Conservation (phyloP, 208 protist species). For the Porcisia deanei region DNA sequence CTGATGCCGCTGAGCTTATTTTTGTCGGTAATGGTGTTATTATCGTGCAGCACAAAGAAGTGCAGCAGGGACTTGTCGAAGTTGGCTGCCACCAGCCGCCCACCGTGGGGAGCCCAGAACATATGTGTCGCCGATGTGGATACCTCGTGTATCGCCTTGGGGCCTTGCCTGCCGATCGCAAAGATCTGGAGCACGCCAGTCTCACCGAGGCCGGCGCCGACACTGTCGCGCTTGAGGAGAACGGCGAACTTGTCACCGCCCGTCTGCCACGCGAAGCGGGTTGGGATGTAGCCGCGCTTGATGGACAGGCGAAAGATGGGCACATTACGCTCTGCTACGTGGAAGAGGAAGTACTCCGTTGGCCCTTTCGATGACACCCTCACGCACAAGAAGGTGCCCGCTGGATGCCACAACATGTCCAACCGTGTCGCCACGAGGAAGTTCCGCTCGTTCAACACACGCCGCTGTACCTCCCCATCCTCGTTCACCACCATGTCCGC, state of each 20-base stretch:
- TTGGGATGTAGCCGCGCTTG: conserved; percentile 66
- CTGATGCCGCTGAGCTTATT: conserved; percentile 54
- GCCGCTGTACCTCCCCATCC: conserved; percentile 74
- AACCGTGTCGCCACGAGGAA: conserved; percentile 76
- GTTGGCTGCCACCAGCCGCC: conserved; percentile 71
- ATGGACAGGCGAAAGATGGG: conserved; percentile 68
- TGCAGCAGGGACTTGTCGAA: conserved; percentile 86
- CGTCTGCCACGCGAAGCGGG: conserved; percentile 87
- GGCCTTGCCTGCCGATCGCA: conserved; percentile 73
- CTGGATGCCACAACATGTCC: conserved; percentile 89
- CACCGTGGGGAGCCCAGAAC: conserved; percentile 84
- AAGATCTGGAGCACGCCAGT: conserved; percentile 75
- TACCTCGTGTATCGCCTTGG: conserved; percentile 70
- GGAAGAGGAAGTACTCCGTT: conserved; percentile 84
- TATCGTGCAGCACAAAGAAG: conserved; percentile 80
- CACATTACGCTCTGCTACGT: conserved; percentile 59
- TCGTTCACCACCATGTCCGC: conserved; percentile 68
- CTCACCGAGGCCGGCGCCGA: conserved; percentile 48
- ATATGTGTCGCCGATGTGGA: conserved; percentile 63
- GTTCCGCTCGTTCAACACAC: conserved; percentile 77
- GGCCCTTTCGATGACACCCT: conserved; percentile 66
- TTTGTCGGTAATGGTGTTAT: conserved; percentile 61
- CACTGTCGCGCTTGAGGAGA: conserved; percentile 51
- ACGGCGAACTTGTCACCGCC: conserved; percentile 83
- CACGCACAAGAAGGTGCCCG: conserved; percentile 80